Evolutionary conservation across 345 rosid species (phyloP).

Genomic region (Gossypium anomalum): DNA sequence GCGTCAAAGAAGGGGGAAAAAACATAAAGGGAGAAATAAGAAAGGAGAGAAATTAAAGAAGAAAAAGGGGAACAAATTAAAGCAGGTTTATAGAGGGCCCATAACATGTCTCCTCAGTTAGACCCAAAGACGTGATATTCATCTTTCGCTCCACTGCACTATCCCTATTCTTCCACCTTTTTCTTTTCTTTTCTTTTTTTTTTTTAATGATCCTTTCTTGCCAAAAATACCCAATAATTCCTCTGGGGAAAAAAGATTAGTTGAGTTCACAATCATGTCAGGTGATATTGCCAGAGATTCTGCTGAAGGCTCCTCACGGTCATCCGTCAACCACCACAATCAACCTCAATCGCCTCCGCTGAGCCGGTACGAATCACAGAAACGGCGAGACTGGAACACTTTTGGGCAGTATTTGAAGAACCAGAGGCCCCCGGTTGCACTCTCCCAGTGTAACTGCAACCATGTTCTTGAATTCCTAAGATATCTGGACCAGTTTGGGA

Average conservation of each 20-base stretch:
- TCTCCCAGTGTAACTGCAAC: conserved; percentile 53
- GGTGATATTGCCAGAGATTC: conserved; percentile 28
- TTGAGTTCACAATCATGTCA: conserved; percentile 26
- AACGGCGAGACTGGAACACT: conserved; percentile 84
- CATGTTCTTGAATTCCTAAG: conserved; percentile 72
- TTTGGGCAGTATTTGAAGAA: conserved; percentile 78
- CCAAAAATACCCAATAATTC: conserved; percentile 22
- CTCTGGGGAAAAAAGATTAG: not conserved
- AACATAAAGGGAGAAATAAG: not conserved
- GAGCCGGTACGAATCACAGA: conserved; percentile 84
- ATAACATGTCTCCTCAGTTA: conserved; percentile 43
- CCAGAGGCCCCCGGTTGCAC: conserved; percentile 57
- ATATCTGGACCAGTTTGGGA: conserved; percentile 79
- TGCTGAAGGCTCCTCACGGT: conserved; percentile 41
- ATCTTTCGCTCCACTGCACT: conserved; percentile 32
- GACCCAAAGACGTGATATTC: conserved; percentile 51
- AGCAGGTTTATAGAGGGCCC: conserved; percentile 52
- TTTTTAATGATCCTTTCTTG: conserved; percentile 16
- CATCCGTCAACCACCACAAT: conserved; percentile 24
- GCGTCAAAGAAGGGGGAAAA: not conserved
- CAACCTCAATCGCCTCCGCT: conserved; percentile 35
- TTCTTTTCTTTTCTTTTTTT: not conserved
- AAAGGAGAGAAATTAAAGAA: conserved; percentile 17
- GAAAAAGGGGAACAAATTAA: conserved; percentile 28
- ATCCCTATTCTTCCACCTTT: conserved; percentile 23